Base-by-base conservation (phyloP, 805 yeast species). In the Cyberlindnera japonica region DNA sequence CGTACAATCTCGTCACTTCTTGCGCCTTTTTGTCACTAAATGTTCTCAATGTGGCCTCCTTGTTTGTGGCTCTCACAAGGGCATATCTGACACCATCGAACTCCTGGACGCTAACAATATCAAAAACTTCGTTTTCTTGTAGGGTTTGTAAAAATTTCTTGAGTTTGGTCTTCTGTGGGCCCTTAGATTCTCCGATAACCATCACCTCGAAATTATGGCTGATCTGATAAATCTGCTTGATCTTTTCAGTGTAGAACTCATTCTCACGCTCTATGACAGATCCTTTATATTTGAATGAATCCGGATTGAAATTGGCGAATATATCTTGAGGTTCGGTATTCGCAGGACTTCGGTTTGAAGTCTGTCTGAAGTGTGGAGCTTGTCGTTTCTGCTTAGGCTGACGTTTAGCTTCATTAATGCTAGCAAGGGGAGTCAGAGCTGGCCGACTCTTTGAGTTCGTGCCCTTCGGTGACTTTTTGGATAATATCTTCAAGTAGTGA, bases 11-110 rank as follows among this genome's bases (percentile, higher is more conserved):
- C 6, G 51, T 35, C 17, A 50, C 32, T 33, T 49, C 52, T 15
- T 38, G 38, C 1, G 59, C 52, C 8, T 39, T 24, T 34, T 46
- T 41, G 4, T 56, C 58, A 20, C 37, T 35, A 34, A 55, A 63
- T 34, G 58, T 58, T 51, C 57, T 61, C 35, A 64, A 58, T 1
- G 57, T 57, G 9, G 40, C 41, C 11, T 22, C 34, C 24, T 54
- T 54, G 21, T 40, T 48, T 33, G 43, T 32, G 3, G 34, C 28
- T 33, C 48, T 44, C 24, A 48, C 16, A 12, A 48, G 34, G 7
- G 57, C 57, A 12, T 20, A 40, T 17, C 33, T 27, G 0, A 16
- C 35, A 9, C 35, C 43, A 14, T 35, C 37, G 5, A 40, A 6
- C 23, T 36, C 42, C 23, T 51, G 50, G 3, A 48, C 37, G 26